Conservation (phyloP, 2,329 filamentous ascomycete genomes). For the Diplodia sapinea region DNA sequence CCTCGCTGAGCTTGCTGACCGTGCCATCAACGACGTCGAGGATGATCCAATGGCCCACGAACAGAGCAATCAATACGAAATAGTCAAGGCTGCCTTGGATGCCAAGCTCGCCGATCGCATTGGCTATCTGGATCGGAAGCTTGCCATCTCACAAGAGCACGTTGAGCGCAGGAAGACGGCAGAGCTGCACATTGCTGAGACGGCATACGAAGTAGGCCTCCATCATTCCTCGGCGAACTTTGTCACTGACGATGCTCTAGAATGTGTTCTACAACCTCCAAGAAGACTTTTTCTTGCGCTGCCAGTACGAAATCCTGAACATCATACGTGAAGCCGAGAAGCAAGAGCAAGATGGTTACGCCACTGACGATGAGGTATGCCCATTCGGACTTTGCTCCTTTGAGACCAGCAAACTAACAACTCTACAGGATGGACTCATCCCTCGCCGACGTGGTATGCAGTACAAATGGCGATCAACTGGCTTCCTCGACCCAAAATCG, state of each 20-base stretch:
- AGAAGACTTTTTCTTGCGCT: conserved; percentile 45
- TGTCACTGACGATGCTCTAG: not conserved
- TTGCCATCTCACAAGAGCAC: conserved; percentile 46
- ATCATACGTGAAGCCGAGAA: conserved; percentile 41
- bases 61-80: conserved; percentile 59
- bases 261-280: conserved; percentile 34
- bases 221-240: not conserved
- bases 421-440: conserved; percentile 42
- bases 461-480: conserved; percentile 38
- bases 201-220: conserved; percentile 46
- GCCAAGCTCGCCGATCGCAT: conserved; percentile 51
- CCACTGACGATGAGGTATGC: conserved; percentile 51
- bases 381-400: not conserved
- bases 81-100: conserved; percentile 60
- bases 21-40: conserved; percentile 63
- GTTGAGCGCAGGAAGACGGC: conserved; percentile 44
- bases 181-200: conserved; percentile 43
- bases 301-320: conserved; percentile 41
- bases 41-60: conserved; percentile 61
- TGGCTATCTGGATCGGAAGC: conserved; percentile 46
- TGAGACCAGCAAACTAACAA: not conserved
- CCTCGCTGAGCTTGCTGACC: conserved; percentile 68
- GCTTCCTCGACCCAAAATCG: conserved; percentile 42
- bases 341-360: conserved; percentile 37
- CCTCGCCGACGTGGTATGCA: conserved; percentile 39